These are phyloP conservation scores for Chaetomiaceae sp. DNA, from an alignment of 2,329 filamentous ascomycete genomes.

Conservation along the genomic window DNA sequence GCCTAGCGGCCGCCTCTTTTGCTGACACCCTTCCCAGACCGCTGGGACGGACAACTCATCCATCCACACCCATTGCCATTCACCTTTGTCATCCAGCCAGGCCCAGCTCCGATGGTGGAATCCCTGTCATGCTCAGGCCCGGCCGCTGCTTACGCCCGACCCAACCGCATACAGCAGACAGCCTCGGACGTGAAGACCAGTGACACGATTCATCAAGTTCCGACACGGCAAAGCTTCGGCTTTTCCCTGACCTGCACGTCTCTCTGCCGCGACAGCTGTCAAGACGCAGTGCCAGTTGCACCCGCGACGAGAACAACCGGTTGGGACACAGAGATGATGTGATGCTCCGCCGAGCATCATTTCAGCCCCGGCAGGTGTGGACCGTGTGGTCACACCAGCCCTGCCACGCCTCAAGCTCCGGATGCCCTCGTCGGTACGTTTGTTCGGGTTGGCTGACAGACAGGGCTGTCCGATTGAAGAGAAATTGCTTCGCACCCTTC, in stretches of 20 bases:
- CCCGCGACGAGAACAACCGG: background rate
- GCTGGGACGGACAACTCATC: conserved; percentile 3
- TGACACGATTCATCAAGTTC: too few relatives aligned
- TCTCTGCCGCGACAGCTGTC: conserved; percentile 8
- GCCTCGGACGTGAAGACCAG: background rate
- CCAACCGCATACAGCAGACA: too few relatives aligned
- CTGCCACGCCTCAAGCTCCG: too few relatives aligned
- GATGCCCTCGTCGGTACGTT: too few relatives aligned
- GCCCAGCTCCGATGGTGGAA: too few relatives aligned
- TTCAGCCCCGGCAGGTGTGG: conserved; percentile 2
- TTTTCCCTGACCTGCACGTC: background rate
- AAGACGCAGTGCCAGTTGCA: background rate
- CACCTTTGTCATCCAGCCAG: background rate
- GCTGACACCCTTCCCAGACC: conserved; percentile 7
- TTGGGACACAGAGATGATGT: conserved; percentile 2
- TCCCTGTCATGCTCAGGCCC: too few relatives aligned
- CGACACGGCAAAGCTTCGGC: background rate
- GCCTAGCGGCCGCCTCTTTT: background rate
- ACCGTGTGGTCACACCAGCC: conserved; percentile 1
- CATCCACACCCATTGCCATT: background rate
- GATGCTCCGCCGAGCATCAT: background rate
- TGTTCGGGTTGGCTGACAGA: too few relatives aligned
- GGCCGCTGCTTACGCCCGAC: too few relatives aligned
- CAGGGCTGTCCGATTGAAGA: too few relatives aligned
- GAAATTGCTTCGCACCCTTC: too few relatives aligned